A percentile compares a stretch with the other conserved stretches of the same genome.
Evolutionary conservation across 345 rosid species (phyloP).

Genomic region (Eucalyptus decipiens): DNA sequence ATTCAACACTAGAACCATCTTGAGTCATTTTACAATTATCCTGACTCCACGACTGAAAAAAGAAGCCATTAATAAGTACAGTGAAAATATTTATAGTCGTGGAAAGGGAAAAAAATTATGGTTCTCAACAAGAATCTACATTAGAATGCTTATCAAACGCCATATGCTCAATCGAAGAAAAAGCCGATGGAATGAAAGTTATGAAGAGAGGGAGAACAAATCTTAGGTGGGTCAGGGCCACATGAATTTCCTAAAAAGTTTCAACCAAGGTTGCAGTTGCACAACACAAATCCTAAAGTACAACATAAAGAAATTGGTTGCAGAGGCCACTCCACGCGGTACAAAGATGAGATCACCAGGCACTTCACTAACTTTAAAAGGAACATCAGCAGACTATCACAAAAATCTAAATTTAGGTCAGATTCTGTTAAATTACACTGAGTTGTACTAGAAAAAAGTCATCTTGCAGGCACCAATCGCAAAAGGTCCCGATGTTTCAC

Average conservation of each 20-base stretch:
- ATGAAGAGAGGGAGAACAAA: not conserved
- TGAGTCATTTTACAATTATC: constrained; percentile 27
- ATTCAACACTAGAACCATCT: constrained; percentile 37
- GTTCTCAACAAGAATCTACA: not conserved
- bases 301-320: not conserved
- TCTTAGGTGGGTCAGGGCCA: not conserved
- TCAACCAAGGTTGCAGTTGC: not conserved
- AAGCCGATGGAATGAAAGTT: not conserved
- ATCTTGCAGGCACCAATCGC: not conserved
- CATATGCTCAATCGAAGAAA: not conserved
- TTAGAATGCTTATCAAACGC: not conserved
- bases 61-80: not conserved
- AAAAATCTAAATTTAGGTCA: not conserved
- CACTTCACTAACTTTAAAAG: not conserved
- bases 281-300: not conserved
- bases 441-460: not conserved
- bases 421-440: not conserved
- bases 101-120: not conserved
- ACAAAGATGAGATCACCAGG: not conserved
- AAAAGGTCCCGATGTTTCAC: not conserved
- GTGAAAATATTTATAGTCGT: not conserved
- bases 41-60: not conserved
- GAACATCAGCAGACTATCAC: not conserved
- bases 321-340: not conserved
- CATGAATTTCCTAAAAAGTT: not conserved